Base-by-base conservation (phyloP, 352 stramenopile genomes). In the Phytopythium vexans region DNA sequence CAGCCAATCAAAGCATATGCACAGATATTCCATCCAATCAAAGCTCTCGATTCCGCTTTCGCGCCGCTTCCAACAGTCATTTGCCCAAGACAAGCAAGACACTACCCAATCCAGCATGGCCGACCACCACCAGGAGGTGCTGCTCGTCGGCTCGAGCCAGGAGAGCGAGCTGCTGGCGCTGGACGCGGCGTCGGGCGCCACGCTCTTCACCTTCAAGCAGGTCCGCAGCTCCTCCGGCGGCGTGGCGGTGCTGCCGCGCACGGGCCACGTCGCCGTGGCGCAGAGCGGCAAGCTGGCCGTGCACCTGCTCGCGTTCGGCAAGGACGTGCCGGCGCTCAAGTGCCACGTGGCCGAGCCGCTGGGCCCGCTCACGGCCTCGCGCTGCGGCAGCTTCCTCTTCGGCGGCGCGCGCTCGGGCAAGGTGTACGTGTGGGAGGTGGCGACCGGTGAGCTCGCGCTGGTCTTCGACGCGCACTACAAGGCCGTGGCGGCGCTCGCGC, bases 381-480 rank as follows among this genome's bases (percentile, higher is more conserved):
- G 60, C 33, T 88, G 79, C 51, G 82, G 82, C 58, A 90, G 89
- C 51, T 90, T 87, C 52, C 68, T 88, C 21, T 75, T 92, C 48
- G 80, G 67, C 7, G 86, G 86, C 6, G 82, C 77, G 14, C 62
- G 74, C n/a, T 92, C 80, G 2, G 86, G 86, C 49, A 90, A 92
- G 58, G 68, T 95, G 44, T 94, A 93, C 64, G 68, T 94, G 7
- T 95, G 83, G 86, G 81, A 91, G 46, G 71, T 92, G 49, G 86
- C 85, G 54, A 91, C 82, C 0, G 86, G 86, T 45, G 79, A 88
- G 56, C 72, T 95, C 48, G 61, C 91, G 16, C 82, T 76, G 32
- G 81, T 88, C 35, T 93, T 83, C 61, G 84, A 95, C 48, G 86
- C 81, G 5, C 86, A 95, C 60, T 95, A 93, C 75, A 95, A 95